These are phyloP conservation scores for Aaosphaeria arxii DNA, from an alignment of 2,329 filamentous ascomycete genomes.

Conservation along the genomic window DNA sequence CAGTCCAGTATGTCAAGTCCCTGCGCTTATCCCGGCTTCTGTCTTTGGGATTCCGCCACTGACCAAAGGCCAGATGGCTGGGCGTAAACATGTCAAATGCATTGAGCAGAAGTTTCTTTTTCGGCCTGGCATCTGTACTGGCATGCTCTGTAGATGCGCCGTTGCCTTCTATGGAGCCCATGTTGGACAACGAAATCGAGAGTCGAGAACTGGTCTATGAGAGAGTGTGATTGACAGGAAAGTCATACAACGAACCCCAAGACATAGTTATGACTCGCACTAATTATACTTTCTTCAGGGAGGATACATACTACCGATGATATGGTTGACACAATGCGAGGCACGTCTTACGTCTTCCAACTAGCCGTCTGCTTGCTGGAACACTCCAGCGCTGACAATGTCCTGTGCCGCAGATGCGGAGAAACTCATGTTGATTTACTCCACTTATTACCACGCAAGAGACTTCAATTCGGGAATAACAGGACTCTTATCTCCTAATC, in stretches of 20 bases:
- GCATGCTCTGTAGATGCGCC: background rate
- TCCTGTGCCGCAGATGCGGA: background rate
- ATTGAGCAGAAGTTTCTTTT: constrained; percentile 37
- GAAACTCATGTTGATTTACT: too few relatives aligned
- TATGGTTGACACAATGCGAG: background rate
- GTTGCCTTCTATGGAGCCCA: too few relatives aligned
- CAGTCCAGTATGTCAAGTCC: constrained; percentile 24
- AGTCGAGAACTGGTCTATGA: too few relatives aligned
- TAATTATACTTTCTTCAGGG: background rate
- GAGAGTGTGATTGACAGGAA: background rate
- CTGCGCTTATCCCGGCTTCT: constrained; percentile 11
- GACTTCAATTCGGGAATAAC: too few relatives aligned
- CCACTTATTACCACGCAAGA: too few relatives aligned
- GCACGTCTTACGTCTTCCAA: background rate
- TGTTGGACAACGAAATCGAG: too few relatives aligned
- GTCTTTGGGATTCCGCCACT: constrained; percentile 11
- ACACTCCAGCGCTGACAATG: background rate
- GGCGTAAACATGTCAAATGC: constrained; percentile 31
- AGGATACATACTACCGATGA: background rate
- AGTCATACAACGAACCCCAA: background rate
- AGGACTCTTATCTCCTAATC: too few relatives aligned
- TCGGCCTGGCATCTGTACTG: constrained; percentile 7
- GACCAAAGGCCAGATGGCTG: constrained; percentile 7
- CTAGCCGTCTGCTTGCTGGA: background rate
- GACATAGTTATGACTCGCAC: background rate